Base-by-base conservation (phyloP, 2,329 filamentous ascomycete species). In the Pezicula neosporulosa region DNA sequence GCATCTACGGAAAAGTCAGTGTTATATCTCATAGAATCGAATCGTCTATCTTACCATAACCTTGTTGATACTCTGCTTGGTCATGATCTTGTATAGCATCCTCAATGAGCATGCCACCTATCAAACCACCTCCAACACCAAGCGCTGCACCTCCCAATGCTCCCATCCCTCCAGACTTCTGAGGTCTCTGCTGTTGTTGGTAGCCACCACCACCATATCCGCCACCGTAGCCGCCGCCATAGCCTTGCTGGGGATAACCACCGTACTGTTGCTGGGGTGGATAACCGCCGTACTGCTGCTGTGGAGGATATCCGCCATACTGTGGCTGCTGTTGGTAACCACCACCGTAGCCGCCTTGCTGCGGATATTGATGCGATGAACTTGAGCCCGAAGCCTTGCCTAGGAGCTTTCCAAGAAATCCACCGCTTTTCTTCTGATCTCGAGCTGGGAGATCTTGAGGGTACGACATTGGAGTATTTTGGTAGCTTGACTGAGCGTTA, bases 111-210 rank as follows among this genome's bases (percentile, higher is more conserved):
- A 83, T 80, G 50, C 91, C 91, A 60, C 90, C 92, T 1, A 96
- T 62, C 65, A 96, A 64, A 68, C 91, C 91, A 56, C 87, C 91
- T 59, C 90, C 91, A 4, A 89, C 69, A 72, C 91, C 91, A 41
- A 96, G 73, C 19, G 89, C 89, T 8, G 86, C 83, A 47, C 85
- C 90, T 44, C 89, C 90, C 1, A 78, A 82, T 53, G 81, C 77
- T n/a, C 89, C 89, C 71, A 93, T 74, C 2, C 78, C 78, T 4
- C 74, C 72, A 21, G 70, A 71, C 61, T 74, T 76, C 53, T 72
- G 76, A 51, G 72, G 70, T 24, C 65, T 65, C 56, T 69, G 63
- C 53, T 67, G 64, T 21, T 63, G 64, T 21, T 63, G 57, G 16
- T 65, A 64, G 47, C 58, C 54, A 10, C 65, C 66, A 47, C 70